Evolutionary conservation across 257 asterid genomes (phyloP), one percentile per base, ranked within the genome.

Genomic region (Solanum corneliomulleri): DNA sequence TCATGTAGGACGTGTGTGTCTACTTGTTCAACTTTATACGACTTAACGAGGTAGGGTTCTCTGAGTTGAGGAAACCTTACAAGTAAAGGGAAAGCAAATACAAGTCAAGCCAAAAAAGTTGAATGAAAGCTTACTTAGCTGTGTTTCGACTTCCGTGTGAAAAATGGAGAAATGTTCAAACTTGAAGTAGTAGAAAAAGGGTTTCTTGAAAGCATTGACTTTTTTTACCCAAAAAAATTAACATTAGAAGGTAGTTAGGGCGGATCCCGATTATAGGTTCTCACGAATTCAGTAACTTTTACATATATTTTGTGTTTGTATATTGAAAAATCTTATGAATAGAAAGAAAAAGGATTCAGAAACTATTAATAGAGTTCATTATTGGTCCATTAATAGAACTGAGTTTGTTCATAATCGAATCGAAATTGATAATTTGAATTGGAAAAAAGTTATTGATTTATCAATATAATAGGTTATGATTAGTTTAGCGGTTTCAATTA

Each of bases 1-100:
- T 52, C 0, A 52, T 52, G 0, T 0, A 18, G 4, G 4, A 39
- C 42, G 2, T 39, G 39, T 37, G 1, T 37, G 0, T 37, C 2
- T 37, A 37, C 39, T 37, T 37, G 7, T 37, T 37, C 2, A 37
- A 37, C 7, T 37, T 37, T 37, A 37, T 37, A 35, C 1, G 0
- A 35, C 37, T 35, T 35, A 35, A 35, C 37, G 7, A 35, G 39
- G 0, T 3, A 3, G 11, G 21, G 20, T 75, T 75, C 41, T 75
- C 12, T 6, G 21, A 75, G 4, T 6, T 11, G 33, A 75, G 21
- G 82, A 75, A 75, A 23, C 52, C 33, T 39, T 2, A 18, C 33
- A 23, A 75, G 82, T 12, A 56, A 75, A 39, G 2, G 56, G 25
- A 75, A 75, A 23, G 52, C 6, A 72, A 72, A 11, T 75, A 39